Conservation (phyloP, 345 rosid species). For the Aegle marmelos region DNA sequence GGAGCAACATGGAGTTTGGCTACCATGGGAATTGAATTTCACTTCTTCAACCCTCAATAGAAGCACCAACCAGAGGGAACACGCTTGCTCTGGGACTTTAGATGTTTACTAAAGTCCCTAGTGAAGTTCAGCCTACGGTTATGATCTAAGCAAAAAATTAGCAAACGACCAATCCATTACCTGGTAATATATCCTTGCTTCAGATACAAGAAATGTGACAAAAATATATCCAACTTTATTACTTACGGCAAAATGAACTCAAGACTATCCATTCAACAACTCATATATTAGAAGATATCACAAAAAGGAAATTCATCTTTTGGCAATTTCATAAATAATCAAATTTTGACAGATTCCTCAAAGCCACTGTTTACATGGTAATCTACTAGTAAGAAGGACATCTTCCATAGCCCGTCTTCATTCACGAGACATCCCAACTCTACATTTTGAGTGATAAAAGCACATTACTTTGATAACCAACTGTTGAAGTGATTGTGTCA, state of each 20-base stretch:
- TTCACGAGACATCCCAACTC: slow-evolving; percentile 15
- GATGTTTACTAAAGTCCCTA: too few species aligned
- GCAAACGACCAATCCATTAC: neutral
- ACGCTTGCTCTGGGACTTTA: neutral
- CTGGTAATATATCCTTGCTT: neutral
- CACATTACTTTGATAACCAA: slow-evolving; percentile 7
- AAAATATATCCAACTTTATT: neutral
- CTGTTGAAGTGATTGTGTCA: slow-evolving; percentile 13
- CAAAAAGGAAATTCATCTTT: neutral
- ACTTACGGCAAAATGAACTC: neutral
- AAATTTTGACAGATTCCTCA: neutral
- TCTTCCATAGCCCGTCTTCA: neutral
- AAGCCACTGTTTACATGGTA: slow-evolving; percentile 3
- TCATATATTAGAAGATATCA: neutral
- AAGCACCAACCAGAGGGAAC: neutral
- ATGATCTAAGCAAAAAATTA: too few species aligned
- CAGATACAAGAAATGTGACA: neutral
- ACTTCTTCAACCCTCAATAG: slow-evolving; percentile 51
- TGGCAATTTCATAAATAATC: neutral
- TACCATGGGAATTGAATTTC: slow-evolving; percentile 40
- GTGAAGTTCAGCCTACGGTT: too few species aligned
- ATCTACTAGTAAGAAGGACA: slow-evolving; percentile 8
- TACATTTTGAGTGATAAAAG: slow-evolving; percentile 12
- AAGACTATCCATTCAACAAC: neutral
- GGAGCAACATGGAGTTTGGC: slow-evolving; percentile 50